phyloP scores from a whole-genome alignment of 2,329 filamentous ascomycete species.

The Cladophialophora immunda region DNA sequence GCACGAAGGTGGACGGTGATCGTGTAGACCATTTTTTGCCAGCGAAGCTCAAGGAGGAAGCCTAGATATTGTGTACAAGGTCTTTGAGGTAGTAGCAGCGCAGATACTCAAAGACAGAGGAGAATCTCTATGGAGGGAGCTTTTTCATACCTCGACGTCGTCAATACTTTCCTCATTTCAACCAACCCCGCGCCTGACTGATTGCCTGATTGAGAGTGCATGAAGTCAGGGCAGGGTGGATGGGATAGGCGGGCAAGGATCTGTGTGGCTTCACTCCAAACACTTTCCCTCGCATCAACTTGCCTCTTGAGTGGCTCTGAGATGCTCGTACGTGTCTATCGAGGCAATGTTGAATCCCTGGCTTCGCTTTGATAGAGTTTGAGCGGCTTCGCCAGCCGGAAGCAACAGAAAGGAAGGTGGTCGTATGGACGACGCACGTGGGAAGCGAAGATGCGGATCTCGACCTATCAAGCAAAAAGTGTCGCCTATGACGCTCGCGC shows the following conservation, averaged over 20 bases:
- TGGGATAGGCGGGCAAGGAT: not conserved
- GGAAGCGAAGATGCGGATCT: not conserved
- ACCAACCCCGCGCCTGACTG: not conserved
- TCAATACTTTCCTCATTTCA: slow-evolving; percentile 3
- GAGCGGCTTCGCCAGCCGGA: too few species aligned
- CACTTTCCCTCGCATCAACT: not conserved
- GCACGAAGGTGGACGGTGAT: slow-evolving; percentile 63
- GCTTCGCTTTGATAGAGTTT: not conserved
- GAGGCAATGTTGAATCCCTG: not conserved
- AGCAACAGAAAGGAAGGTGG: not conserved
- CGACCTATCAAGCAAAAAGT: not conserved
- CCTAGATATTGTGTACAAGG: too few species aligned
- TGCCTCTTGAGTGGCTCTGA: not conserved
- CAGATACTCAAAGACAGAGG: not conserved
- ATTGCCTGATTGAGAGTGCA: not conserved
- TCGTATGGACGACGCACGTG: slow-evolving; percentile 19
- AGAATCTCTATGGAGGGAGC: not conserved
- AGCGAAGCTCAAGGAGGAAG: not conserved
- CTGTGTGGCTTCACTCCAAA: not conserved
- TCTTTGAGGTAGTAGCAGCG: not conserved
- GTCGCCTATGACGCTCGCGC: slow-evolving; percentile 10
- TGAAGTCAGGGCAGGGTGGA: not conserved
- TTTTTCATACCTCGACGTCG: not conserved
- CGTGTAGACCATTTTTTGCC: slow-evolving; percentile 40
- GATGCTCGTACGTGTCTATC: not conserved